Conservation (phyloP, 441 rosid species). For the Rhodomyrtus psidioides region DNA sequence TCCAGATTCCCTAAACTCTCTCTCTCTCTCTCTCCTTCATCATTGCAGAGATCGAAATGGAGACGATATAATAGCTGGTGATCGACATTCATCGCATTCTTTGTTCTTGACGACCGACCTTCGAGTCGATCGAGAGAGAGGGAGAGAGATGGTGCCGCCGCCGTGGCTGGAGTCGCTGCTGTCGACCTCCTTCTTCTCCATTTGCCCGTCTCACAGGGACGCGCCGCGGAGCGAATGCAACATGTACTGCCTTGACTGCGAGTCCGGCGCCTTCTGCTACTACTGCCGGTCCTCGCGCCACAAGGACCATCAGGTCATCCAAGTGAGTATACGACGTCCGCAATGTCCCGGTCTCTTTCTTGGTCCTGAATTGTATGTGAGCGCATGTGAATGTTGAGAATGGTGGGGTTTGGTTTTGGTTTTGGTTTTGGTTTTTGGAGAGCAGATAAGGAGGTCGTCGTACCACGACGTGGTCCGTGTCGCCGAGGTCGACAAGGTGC, state of each 20-base stretch:
- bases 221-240: slow-evolving; percentile 66
- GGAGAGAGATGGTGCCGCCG: slow-evolving; percentile 45
- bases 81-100: neutral
- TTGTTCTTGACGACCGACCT: neutral
- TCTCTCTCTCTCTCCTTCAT: neutral
- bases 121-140: neutral
- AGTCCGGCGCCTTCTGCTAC: slow-evolving; percentile 59
- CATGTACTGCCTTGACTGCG: slow-evolving; percentile 79
- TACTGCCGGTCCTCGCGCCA: slow-evolving; percentile 69
- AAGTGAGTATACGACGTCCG: slow-evolving; percentile 26
- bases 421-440: neutral
- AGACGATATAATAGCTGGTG: too few species aligned
- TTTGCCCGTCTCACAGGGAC: slow-evolving; percentile 45
- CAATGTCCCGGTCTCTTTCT: neutral
- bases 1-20: slow-evolving; percentile 10
- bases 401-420: neutral
- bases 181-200: slow-evolving; percentile 51
- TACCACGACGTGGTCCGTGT: slow-evolving; percentile 87
- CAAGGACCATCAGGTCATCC: slow-evolving; percentile 64
- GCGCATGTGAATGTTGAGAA: neutral
- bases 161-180: slow-evolving; percentile 70
- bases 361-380: neutral
- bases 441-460: slow-evolving; percentile 77
- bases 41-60: too few species aligned
- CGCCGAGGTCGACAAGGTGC: slow-evolving; percentile 48